These are phyloP conservation scores for Mucuna pruriens DNA, from an alignment of 306 rosid species.

Conservation along the genomic window DNA sequence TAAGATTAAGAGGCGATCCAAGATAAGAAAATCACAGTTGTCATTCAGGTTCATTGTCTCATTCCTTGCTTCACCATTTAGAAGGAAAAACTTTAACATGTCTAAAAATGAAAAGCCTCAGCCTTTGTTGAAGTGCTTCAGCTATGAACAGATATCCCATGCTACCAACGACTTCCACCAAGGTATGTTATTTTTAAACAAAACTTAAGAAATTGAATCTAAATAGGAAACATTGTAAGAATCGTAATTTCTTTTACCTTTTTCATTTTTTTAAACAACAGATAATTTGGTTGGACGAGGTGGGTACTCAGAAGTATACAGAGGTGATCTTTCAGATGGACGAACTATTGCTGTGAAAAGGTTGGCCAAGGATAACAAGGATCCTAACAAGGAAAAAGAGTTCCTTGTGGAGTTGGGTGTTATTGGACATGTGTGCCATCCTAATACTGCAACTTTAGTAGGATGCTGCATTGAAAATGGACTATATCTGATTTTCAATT, in stretches of 20 bases:
- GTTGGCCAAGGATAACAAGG: slow-evolving; percentile 77
- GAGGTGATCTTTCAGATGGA: slow-evolving; percentile 72
- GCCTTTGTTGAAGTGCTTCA: slow-evolving; percentile 82
- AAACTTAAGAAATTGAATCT: background rate
- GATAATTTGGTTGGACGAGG: slow-evolving; percentile 86
- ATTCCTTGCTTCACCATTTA: slow-evolving; percentile 72
- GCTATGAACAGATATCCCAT: slow-evolving; percentile 63
- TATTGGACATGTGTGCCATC: slow-evolving; percentile 85
- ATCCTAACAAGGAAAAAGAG: slow-evolving; percentile 85
- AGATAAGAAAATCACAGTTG: slow-evolving; percentile 51
- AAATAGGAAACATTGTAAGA: background rate
- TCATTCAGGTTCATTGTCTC: slow-evolving; percentile 64
- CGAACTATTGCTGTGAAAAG: slow-evolving; percentile 82
- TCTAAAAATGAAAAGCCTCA: slow-evolving; percentile 50
- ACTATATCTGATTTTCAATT: slow-evolving; percentile 73
- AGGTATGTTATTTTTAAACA: slow-evolving; percentile 51
- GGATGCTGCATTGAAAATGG: slow-evolving; percentile 93
- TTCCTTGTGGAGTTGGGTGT: slow-evolving; percentile 93
- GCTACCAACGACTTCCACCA: slow-evolving; percentile 78
- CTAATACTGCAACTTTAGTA: slow-evolving; percentile 75
- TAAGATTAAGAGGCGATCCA: slow-evolving; percentile 41
- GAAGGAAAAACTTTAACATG: slow-evolving; percentile 48
- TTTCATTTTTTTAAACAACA: slow-evolving; percentile 27
- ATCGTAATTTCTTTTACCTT: background rate
- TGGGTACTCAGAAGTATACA: slow-evolving; percentile 93